Base-by-base conservation (phyloP, 345 rosid species). In the Populus deltoides region DNA sequence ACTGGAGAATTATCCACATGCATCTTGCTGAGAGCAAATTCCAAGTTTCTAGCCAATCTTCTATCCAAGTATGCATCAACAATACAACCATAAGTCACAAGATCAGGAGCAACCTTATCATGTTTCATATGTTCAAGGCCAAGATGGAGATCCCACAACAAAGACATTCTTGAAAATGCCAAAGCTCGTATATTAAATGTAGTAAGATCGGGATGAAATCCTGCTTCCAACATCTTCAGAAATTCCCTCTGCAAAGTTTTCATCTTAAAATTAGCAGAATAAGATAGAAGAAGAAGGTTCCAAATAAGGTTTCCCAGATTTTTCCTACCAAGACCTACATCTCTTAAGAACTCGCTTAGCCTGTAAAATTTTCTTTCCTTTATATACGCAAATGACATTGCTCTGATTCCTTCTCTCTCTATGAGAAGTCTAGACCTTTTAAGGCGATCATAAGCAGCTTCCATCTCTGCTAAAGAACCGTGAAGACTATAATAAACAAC, bases 101-200 rank as follows among this genome's bases (percentile, higher is more conserved):
- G 87, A 79, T 94, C 97, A 11, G 95, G 94, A 74, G 80, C 88
- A 74, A 94, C 77, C 33, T 78, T 75, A 62, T 85, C 84, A 72
- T 87, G 84, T 73, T 79, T 85, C 99, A 95, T 93, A 80, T 95
- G 98, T 49, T 92, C 92, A 75, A 95, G 88, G 76, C 86, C 89
- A 59, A 93, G 94, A 83, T 93, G 99, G 51, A 95, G 90, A 88
- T 93, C 98, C 97, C 98, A 89, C 62, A 95, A 88, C 77, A 93
- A 77, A 51, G 89, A 84, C 94, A 95, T 92, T 80, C 82, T 90
- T 9, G 96, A 95, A 81, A 90, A 94, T 35, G 93, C 98, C 61
- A 89, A 72, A 66, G 91, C 88, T 20, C 98, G 85, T 51, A 93
- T 81, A 74, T 95, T 95, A 71, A 95, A 95, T 1, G 98, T 87